Conservation (phyloP, 2,329 filamentous ascomycete species). For the Allantophomopsis cytisporea region DNA sequence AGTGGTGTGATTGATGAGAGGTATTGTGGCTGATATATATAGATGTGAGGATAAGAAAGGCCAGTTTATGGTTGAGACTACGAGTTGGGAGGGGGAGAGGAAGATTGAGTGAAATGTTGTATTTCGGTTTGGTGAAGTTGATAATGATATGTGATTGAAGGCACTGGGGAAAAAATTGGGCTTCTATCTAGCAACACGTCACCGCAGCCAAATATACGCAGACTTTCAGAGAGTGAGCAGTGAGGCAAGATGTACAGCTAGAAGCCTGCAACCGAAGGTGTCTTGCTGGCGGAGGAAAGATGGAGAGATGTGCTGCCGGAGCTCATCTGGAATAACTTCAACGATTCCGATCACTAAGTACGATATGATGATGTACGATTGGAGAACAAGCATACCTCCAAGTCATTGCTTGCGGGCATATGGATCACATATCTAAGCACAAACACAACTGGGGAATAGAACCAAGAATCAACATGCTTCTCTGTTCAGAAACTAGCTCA, state of each 20-base stretch:
- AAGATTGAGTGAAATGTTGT: neutral
- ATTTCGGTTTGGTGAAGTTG: neutral
- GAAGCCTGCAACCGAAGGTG: neutral
- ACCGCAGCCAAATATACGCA: no score
- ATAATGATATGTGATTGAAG: neutral
- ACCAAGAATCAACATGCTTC: no score
- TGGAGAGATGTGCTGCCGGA: neutral
- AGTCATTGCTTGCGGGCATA: neutral
- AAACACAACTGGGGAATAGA: no score
- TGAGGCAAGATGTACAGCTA: neutral
- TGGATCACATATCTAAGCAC: neutral
- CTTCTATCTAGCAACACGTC: no score
- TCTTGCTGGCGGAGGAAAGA: neutral
- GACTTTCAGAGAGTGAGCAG: neutral
- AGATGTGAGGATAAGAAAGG: constrained; percentile 46
- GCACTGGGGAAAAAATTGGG: no score
- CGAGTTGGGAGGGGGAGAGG: constrained; percentile 36
- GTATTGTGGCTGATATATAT: constrained; percentile 5
- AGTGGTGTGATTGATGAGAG: constrained; percentile 1
- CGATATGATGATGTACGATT: neutral
- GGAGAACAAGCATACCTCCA: neutral
- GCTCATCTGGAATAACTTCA: no score
- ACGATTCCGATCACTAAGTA: neutral
- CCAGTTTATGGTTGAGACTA: constrained; percentile 48
- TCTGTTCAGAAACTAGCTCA: no score